phyloP scores from a whole-genome alignment of 768 basidiomycete species.

The Lentinus brumalis region DNA sequence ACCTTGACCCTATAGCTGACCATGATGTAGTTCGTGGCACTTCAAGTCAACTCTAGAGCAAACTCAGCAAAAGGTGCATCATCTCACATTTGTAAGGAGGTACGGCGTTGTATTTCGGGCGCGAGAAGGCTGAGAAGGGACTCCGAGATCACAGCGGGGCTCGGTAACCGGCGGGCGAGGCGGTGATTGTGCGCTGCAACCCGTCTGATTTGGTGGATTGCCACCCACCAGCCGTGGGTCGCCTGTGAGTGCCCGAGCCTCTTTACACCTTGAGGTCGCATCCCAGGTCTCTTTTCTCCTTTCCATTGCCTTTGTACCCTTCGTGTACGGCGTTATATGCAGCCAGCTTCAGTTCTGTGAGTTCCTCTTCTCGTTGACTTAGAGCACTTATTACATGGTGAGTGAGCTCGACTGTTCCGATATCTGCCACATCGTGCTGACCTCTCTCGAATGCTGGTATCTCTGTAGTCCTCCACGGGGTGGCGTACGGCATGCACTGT shows the following conservation, averaged over 20 bases:
- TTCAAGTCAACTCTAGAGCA: too few species aligned
- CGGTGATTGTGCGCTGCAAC: background rate
- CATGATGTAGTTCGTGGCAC: too few species aligned
- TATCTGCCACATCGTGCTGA: background rate
- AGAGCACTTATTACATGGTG: background rate
- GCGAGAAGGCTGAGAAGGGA: background rate
- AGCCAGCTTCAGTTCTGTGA: background rate
- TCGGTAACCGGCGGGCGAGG: background rate
- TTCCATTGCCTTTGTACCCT: background rate
- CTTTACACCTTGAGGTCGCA: background rate
- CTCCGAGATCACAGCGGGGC: background rate
- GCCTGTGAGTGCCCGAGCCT: background rate
- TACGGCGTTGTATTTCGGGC: background rate
- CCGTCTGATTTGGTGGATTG: background rate
- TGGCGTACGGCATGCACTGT: slow-evolving; percentile 17
- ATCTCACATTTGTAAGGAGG: too few species aligned
- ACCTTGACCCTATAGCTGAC: too few species aligned
- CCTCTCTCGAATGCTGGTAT: too few species aligned
- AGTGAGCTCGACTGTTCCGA: background rate
- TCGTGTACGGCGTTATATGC: background rate
- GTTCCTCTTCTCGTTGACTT: background rate
- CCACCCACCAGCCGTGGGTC: background rate
- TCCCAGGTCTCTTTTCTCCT: background rate
- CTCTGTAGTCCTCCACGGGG: slow-evolving; percentile 12
- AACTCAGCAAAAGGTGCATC: too few species aligned